Evolutionary conservation across 2,329 filamentous ascomycete species (phyloP), one percentile per base, ranked within the genome.

Genomic region (Colletotrichum tanaceti): DNA sequence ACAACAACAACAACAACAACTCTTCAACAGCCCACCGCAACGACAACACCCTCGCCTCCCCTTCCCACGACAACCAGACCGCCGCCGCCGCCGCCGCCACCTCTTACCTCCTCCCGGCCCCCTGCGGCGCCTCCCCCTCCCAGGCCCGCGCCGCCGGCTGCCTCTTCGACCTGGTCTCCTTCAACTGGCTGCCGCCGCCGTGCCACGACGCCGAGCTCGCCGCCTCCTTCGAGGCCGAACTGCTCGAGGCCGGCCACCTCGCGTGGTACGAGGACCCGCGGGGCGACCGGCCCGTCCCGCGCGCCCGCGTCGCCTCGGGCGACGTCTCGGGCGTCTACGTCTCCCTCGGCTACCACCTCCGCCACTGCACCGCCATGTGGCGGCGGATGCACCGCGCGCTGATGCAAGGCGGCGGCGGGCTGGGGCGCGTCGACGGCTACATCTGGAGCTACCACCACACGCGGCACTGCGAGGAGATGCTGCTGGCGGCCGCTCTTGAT

Each of bases 391-490:
- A 69, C 49, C 62, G 66, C 47, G 66, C 66, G 28, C 18, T 69
- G n/a, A 38, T 66, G 44, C 38, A 50, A 43, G 62, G 63, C 11
- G 62, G 57, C 4, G 66, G 62, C 16, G 66, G 66, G 49, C 13
- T 69, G 16, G 62, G 44, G 2, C 49, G 66, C 54, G 62, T 69
- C 7, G 66, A 66, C 3, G 59, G 62, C 3, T 66, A 69, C 7
- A 66, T 69, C 2, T 66, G 62, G 66, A 57, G 66, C 16, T 69
- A 69, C n/a, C 66, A 69, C 20, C 66, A 69, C 39, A 69, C 66
- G 16, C 18, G 24, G 22, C 66, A 69, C 11, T 69, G 66, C 55
- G 66, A 69, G 66, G 63, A 69, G 38, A 66, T 50, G 63, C 18
- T 69, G 55, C 18, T 69, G 43, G 44, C 38, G 39, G 22, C 9